These are phyloP conservation scores for Trapa incisa DNA, from an alignment of 345 rosid species.

Conservation along the genomic window DNA sequence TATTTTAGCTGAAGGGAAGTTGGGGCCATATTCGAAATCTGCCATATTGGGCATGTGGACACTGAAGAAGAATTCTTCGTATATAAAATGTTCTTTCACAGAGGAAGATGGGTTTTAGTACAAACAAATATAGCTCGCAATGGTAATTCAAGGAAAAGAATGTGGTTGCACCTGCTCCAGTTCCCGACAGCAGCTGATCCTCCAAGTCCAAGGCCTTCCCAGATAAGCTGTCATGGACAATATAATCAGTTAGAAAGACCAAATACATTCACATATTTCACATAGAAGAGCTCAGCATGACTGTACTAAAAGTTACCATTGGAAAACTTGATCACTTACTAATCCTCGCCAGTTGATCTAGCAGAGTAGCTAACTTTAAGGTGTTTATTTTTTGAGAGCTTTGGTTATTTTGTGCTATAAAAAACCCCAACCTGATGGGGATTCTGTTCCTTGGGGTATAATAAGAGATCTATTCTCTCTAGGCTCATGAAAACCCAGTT, in stretches of 20 bases:
- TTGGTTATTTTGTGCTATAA: too few species aligned
- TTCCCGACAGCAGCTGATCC: constrained; percentile 53
- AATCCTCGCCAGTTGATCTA: too few species aligned
- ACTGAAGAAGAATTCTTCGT: background rate
- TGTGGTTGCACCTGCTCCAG: constrained; percentile 52
- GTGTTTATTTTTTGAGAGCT: too few species aligned
- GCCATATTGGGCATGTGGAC: background rate
- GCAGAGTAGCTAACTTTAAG: too few species aligned
- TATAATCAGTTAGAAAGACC: constrained; percentile 3
- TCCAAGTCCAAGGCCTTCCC: constrained; percentile 96
- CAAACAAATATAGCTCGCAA: background rate
- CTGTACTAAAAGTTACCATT: background rate
- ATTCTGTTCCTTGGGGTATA: too few species aligned
- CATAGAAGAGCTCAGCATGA: constrained; percentile 2
- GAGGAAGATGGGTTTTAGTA: background rate
- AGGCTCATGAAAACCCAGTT: too few species aligned
- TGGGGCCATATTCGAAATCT: background rate
- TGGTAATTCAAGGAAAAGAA: background rate
- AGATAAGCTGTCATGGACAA: constrained; percentile 44
- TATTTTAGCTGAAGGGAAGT: background rate
- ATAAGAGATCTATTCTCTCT: too few species aligned
- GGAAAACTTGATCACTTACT: too few species aligned
- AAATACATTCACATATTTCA: background rate
- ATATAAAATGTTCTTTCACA: background rate
- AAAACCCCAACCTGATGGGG: too few species aligned